Conservation (phyloP, 1,139 yeast species). For the Geotrichum histeridarum region DNA sequence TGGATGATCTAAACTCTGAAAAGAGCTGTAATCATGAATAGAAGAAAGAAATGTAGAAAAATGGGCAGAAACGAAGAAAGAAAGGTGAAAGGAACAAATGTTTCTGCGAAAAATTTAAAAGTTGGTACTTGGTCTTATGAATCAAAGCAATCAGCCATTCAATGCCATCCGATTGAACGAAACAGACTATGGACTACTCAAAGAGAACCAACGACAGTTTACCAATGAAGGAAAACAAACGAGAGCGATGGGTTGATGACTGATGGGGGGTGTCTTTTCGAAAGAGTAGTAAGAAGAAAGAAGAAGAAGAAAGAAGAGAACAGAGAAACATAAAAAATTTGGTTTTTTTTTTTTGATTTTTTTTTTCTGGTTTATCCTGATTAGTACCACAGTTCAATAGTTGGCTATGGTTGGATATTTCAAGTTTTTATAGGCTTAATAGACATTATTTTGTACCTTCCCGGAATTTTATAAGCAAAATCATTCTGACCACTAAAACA, state of each 20-base stretch:
- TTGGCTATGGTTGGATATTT: background rate
- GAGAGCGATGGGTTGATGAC: background rate
- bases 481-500: conserved; percentile 1
- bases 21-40: background rate
- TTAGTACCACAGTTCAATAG: background rate
- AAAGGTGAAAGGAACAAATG: background rate
- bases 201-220: background rate
- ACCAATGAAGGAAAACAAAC: background rate
- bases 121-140: background rate
- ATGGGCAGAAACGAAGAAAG: background rate
- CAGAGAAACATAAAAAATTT: background rate
- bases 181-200: background rate
- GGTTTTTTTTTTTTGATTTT: too few species aligned
- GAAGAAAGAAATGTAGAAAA: background rate
- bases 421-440: background rate
- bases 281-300: background rate
- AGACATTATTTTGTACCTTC: background rate
- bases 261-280: background rate
- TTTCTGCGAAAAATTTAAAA: conserved; percentile 4
- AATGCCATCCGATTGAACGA: background rate
- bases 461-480: background rate
- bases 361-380: background rate
- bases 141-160: background rate
- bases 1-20: too few species aligned
- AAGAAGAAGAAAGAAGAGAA: background rate